Percentiles rank a stretch among this genome's conserved stretches.
Conservation (phyloP, 108 stramenopile species). For the Schizochytrium sp. region DNA sequence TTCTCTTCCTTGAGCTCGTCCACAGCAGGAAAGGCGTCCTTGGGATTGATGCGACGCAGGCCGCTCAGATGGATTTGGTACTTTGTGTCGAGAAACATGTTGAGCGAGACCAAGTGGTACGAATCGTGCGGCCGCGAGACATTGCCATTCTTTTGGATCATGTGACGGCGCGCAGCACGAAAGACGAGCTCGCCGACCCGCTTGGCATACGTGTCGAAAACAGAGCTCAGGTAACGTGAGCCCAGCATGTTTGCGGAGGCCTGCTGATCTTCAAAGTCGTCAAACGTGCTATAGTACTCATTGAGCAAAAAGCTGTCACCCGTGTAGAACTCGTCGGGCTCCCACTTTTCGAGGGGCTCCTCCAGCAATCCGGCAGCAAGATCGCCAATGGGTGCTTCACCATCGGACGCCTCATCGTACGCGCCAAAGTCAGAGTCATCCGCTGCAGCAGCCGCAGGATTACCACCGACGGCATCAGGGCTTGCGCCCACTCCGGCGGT, state of each 20-base stretch:
- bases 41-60: background rate
- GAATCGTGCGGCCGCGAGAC: background rate
- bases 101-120: background rate
- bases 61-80: background rate
- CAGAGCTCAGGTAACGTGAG: background rate
- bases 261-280: background rate
- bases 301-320: background rate
- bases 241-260: background rate
- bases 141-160: background rate
- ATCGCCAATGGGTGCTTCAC: background rate
- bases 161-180: background rate
- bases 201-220: background rate
- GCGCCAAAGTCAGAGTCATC: background rate
- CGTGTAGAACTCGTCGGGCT: conserved; percentile 4
- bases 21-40: background rate
- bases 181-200: background rate
- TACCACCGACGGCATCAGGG: background rate
- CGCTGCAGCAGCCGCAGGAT: background rate
- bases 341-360: background rate
- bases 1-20: conserved; percentile 18
- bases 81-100: background rate
- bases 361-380: background rate
- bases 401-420: background rate
- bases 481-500: background rate
- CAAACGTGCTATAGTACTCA: background rate